Base-by-base conservation (phyloP, 805 yeast genomes). In the Sugiyamaella chiloensis region DNA sequence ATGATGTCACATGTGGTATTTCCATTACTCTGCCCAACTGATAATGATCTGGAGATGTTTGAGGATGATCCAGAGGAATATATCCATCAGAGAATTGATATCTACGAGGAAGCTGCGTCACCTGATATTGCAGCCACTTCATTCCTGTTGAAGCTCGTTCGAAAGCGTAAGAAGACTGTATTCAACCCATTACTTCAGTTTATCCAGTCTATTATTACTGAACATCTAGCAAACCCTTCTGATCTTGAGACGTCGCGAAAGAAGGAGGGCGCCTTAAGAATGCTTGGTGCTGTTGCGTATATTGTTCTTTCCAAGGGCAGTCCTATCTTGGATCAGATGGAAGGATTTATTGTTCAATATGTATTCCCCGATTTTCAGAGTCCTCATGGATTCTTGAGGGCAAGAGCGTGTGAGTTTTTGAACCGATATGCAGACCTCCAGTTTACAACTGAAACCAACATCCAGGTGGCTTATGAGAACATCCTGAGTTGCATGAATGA, bases 21-120 rank as follows among this genome's bases (percentile, higher is more conserved):
- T 65, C 96, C 96, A 2, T 68, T 85, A 48, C 66, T 91, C 48
- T 79, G 89, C 54, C 85, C 93, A 1, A 73, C 76, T 5, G 82
- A 81, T 46, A 80, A 76, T 5, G 79, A 80, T 16, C 69, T 87
- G 47, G 95, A 86, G 55, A 66, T 78, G 3, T 90, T 86, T 67
- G 95, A 88, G 52, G 80, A 76, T 52, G 96, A 90, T 58, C 96
- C 96, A 2, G 84, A 80, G 47, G 96, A 89, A 62, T 93, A 87
- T 63, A 80, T 91, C 47, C 86, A 87, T 63, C 72, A 81, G 44
- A 77, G 77, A 46, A 74, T 88, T 58, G 88, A 83, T 62, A 68
- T 54, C 24, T 73, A 75, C 60, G 79, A 83, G 56, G 93, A 85
- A 45, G 66, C 66, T 40, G 65, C 71, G 35, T 74, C 88, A 1